Conservation (phyloP, 1,284 basidiomycete species). For the Ceratobasidium sp. region DNA sequence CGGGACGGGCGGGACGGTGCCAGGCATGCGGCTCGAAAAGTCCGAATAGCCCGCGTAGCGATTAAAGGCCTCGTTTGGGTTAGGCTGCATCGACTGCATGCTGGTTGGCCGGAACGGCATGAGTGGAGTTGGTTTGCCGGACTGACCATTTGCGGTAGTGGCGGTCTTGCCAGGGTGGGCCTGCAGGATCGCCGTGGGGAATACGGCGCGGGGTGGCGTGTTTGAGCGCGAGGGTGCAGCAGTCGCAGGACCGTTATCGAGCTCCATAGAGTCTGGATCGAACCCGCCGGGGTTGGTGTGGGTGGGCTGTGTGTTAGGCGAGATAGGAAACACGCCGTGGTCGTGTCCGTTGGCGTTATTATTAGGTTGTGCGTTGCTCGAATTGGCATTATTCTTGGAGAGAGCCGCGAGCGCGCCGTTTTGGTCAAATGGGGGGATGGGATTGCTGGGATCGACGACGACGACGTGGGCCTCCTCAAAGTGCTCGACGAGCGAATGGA, state of each 20-base stretch:
- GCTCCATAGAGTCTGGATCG: constrained; percentile 84
- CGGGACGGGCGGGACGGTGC: constrained; percentile 59
- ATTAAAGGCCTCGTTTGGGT: constrained; percentile 57
- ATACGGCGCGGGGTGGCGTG: constrained; percentile 62
- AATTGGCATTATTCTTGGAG: constrained; percentile 52
- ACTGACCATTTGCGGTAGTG: constrained; percentile 15
- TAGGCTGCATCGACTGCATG: constrained; percentile 42
- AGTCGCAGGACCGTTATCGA: constrained; percentile 54
- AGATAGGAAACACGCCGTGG: constrained; percentile 43
- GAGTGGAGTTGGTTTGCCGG: constrained; percentile 49
- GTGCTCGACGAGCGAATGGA: constrained; percentile 87
- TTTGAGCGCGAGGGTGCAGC: constrained; percentile 62
- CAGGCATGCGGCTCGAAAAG: constrained; percentile 73
- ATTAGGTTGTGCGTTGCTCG: constrained; percentile 32
- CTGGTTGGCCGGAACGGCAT: constrained; percentile 41
- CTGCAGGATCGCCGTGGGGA: constrained; percentile 63
- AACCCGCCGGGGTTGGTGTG: constrained; percentile 59
- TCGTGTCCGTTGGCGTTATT: constrained; percentile 40
- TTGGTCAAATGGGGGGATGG: constrained; percentile 57
- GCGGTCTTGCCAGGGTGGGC: constrained; percentile 26
- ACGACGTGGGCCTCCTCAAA: constrained; percentile 88
- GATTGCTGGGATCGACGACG: constrained; percentile 68
- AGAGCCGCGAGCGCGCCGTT: constrained; percentile 55
- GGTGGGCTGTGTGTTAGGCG: constrained; percentile 27
- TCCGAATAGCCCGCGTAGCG: constrained; percentile 70